phyloP scores from a whole-genome alignment of 2,329 filamentous ascomycete species.

The Pseudogymnoascus sp. region DNA sequence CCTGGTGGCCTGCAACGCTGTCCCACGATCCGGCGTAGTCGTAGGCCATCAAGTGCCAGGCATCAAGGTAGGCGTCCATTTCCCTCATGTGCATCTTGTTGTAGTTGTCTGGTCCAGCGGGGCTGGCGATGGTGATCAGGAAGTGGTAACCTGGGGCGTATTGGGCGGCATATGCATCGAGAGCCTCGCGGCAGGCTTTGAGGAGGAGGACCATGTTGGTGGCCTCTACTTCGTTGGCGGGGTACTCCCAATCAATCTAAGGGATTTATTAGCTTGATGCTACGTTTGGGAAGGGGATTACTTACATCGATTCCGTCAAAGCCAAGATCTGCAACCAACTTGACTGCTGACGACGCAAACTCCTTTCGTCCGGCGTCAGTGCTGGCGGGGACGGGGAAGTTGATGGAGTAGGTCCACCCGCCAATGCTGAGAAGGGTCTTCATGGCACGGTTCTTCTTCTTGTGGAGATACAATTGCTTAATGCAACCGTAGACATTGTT shows the following conservation, averaged over 20 bases:
- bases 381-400: conserved; percentile 62
- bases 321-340: conserved; percentile 66
- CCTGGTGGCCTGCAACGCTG: conserved; percentile 55
- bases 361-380: conserved; percentile 52
- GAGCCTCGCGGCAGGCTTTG: conserved; percentile 29
- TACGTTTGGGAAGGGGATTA: neutral
- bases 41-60: conserved; percentile 63
- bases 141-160: conserved; percentile 44
- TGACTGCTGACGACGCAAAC: conserved; percentile 65
- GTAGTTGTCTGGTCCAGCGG: conserved; percentile 44
- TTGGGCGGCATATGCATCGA: conserved; percentile 42
- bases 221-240: conserved; percentile 22
- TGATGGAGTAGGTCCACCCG: conserved; percentile 74
- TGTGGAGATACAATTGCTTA: conserved; percentile 69
- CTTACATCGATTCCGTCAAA: conserved; percentile 41
- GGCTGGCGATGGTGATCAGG: conserved; percentile 46
- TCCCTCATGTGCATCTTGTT: conserved; percentile 38
- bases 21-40: conserved; percentile 66
- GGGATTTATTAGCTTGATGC: neutral
- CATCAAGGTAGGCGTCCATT: conserved; percentile 44
- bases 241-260: conserved; percentile 24
- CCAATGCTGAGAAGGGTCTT: conserved; percentile 74
- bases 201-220: conserved; percentile 28
- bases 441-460: conserved; percentile 68
- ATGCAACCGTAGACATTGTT: conserved; percentile 71